phyloP scores from a whole-genome alignment of 2,329 filamentous ascomycete genomes.

The Colletotrichum simmondsii region DNA sequence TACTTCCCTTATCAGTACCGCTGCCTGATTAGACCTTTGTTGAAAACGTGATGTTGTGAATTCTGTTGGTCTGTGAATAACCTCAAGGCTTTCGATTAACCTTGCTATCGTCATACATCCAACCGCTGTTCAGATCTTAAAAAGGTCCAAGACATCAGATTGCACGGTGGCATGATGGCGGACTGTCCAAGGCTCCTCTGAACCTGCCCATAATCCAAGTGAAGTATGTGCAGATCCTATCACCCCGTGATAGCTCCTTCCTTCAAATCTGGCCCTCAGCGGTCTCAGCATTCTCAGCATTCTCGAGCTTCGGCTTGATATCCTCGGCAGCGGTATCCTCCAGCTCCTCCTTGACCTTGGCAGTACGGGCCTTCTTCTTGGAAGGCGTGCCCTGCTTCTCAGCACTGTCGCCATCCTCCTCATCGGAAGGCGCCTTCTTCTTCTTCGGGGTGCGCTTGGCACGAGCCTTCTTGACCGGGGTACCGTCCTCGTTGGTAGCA shows the following conservation, averaged over 20 bases:
- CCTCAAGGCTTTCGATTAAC: neutral
- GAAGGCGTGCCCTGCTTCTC: neutral
- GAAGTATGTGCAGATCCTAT: neutral
- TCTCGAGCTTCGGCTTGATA: too few relatives aligned
- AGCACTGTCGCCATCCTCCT: neutral
- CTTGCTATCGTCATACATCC: neutral
- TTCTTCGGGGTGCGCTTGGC: neutral
- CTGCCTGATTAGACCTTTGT: neutral
- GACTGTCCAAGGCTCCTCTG: neutral
- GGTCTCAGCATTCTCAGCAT: too few relatives aligned
- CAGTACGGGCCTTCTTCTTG: neutral
- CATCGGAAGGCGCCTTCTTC: neutral
- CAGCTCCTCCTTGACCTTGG: neutral
- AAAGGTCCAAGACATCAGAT: neutral
- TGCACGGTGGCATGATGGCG: neutral
- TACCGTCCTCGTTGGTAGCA: neutral
- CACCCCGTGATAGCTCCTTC: too few relatives aligned
- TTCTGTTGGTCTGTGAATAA: neutral
- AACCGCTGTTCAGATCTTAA: neutral
- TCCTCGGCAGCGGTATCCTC: neutral
- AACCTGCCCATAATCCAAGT: neutral
- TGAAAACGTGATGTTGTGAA: neutral
- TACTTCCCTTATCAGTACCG: too few relatives aligned
- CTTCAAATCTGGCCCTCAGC: too few relatives aligned
- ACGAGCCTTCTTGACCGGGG: neutral